Evolutionary conservation across 495 filamentous ascomycete genomes (phyloP).

Genomic region (Bathelium albidoporum): DNA sequence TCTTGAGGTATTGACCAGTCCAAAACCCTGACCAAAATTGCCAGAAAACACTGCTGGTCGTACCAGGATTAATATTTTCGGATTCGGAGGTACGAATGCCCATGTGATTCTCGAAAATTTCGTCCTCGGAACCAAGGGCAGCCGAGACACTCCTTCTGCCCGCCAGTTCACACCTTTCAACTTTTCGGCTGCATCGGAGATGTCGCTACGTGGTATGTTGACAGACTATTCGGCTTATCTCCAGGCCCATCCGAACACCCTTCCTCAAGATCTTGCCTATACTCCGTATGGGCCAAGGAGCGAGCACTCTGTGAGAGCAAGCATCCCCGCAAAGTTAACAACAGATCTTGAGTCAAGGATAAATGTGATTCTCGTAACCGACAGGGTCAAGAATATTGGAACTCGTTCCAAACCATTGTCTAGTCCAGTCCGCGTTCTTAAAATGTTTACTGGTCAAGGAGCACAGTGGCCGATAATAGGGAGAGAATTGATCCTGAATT

Average conservation of each 20-base stretch:
- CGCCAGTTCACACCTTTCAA: not conserved
- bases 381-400: no score
- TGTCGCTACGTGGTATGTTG: not conserved
- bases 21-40: not conserved
- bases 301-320: no score
- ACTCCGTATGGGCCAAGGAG: no score
- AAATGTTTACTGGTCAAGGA: conserved; percentile 55
- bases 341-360: no score
- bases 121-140: not conserved
- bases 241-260: not conserved
- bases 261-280: not conserved
- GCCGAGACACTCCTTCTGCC: not conserved
- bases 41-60: not conserved
- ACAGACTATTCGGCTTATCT: not conserved
- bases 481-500: conserved; percentile 15
- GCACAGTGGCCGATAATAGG: conserved; percentile 59
- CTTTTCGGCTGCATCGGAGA: not conserved
- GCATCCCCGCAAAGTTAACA: no score
- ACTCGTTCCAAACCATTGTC: no score
- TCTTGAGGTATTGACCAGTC: not conserved
- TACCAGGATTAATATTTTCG: conserved; percentile 6
- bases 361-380: no score
- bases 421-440: conserved; percentile 13
- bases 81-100: conserved; percentile 12
- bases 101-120: conserved; percentile 9